These are phyloP conservation scores for Suillus subluteus DNA, from an alignment of 768 basidiomycete genomes.

Conservation along the genomic window DNA sequence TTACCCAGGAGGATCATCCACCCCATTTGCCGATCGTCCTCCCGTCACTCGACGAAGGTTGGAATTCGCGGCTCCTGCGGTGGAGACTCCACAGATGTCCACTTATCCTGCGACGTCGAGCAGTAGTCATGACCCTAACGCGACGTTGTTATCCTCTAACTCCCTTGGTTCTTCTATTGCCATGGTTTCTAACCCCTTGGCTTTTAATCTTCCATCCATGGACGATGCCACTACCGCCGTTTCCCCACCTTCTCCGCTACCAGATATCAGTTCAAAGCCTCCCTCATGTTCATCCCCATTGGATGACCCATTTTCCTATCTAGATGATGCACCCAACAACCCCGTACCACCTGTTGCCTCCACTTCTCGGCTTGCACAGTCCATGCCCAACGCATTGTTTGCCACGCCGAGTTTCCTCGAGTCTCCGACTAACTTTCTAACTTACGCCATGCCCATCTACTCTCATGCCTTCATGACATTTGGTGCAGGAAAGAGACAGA, in stretches of 20 bases:
- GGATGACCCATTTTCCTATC: slow-evolving; percentile 65
- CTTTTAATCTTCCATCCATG: not conserved
- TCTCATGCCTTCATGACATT: slow-evolving; percentile 83
- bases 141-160: not conserved
- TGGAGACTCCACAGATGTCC: slow-evolving; percentile 8
- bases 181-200: not conserved
- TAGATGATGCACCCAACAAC: slow-evolving; percentile 43
- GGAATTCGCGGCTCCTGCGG: not conserved
- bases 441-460: slow-evolving; percentile 62
- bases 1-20: slow-evolving; percentile 25
- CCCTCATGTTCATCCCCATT: slow-evolving; percentile 18
- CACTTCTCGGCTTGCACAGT: slow-evolving; percentile 25
- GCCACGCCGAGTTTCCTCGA: slow-evolving; percentile 35
- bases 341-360: slow-evolving; percentile 27
- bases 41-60: slow-evolving; percentile 26
- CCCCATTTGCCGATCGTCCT: slow-evolving; percentile 20
- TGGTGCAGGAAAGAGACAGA: slow-evolving; percentile 84
- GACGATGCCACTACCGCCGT: not conserved
- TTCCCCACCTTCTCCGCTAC: slow-evolving; percentile 11
- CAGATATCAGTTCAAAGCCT: not conserved
- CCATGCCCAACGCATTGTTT: slow-evolving; percentile 37
- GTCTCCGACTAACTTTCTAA: slow-evolving; percentile 44
- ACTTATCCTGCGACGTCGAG: not conserved
- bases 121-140: not conserved
- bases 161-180: slow-evolving; percentile 3